Percentiles rank a stretch among this genome's conserved stretches.
Evolutionary conservation across 345 rosid species (phyloP).

Genomic region (Populus simonii): DNA sequence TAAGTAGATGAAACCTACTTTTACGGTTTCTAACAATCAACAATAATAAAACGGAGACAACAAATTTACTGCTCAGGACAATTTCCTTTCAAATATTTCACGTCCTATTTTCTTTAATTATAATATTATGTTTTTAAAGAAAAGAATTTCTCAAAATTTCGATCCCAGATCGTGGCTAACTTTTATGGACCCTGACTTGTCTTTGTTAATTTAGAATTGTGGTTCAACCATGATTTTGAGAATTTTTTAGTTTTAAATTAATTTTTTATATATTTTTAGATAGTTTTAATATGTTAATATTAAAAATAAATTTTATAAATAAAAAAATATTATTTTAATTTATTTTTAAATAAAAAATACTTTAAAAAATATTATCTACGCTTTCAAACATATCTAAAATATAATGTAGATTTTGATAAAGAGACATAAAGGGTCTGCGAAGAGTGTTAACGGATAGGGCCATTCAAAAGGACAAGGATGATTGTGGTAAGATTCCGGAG

Average conservation of each 20-base stretch:
- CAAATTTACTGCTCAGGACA: neutral
- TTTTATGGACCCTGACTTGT: neutral
- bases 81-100: neutral
- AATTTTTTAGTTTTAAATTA: too few species aligned
- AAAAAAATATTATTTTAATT: too few species aligned
- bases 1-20: neutral
- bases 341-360: too few species aligned
- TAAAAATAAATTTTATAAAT: too few species aligned
- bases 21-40: neutral
- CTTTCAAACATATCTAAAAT: too few species aligned
- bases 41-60: neutral
- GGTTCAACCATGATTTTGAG: too few species aligned
- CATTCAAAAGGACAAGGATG: constrained; percentile 19
- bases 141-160: too few species aligned
- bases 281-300: too few species aligned
- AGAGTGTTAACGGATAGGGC: neutral
- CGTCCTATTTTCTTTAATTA: neutral
- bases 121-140: neutral
- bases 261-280: too few species aligned
- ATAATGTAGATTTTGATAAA: constrained; percentile 17
- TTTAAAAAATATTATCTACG: too few species aligned
- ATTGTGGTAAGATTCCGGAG: neutral
- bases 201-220: too few species aligned
- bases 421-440: constrained; percentile 14
- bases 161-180: neutral